These are phyloP conservation scores for Russula emetica DNA, from an alignment of 768 basidiomycete species.

Conservation along the genomic window DNA sequence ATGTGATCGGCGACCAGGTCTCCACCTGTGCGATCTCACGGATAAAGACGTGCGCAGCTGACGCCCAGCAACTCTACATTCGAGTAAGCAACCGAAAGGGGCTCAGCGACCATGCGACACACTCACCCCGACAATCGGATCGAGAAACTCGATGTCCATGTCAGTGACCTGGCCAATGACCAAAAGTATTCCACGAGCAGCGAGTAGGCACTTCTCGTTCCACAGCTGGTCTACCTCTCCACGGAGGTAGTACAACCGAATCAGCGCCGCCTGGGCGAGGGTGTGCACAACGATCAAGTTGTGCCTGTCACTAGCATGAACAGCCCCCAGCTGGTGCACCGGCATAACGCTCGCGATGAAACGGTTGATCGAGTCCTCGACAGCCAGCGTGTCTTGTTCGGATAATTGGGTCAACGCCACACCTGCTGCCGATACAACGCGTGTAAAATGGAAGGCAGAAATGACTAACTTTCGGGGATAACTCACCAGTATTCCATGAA, in stretches of 20 bases:
- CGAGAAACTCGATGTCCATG: slow-evolving; percentile 64
- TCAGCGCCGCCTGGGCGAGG: slow-evolving; percentile 59
- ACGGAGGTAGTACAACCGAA: slow-evolving; percentile 55
- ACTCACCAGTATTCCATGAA: slow-evolving; percentile 57
- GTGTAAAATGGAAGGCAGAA: slow-evolving; percentile 2
- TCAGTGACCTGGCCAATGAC: slow-evolving; percentile 62
- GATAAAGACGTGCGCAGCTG: slow-evolving; percentile 61
- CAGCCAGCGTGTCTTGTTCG: slow-evolving; percentile 52
- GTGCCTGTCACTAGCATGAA: slow-evolving; percentile 55
- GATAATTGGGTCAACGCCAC: slow-evolving; percentile 45
- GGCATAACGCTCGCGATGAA: slow-evolving; percentile 63
- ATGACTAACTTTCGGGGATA: slow-evolving; percentile 22
- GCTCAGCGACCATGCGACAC: not conserved
- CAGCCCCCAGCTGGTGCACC: slow-evolving; percentile 56
- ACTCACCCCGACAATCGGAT: slow-evolving; percentile 72
- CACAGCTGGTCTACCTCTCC: slow-evolving; percentile 48
- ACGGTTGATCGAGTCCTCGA: slow-evolving; percentile 61
- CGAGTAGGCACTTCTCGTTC: slow-evolving; percentile 62
- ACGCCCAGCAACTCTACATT: slow-evolving; percentile 65
- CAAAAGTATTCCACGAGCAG: slow-evolving; percentile 55
- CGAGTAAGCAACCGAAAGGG: slow-evolving; percentile 8
- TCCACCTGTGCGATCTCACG: slow-evolving; percentile 62
- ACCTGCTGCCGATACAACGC: slow-evolving; percentile 14
- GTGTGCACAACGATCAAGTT: slow-evolving; percentile 58
- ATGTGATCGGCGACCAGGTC: slow-evolving; percentile 53